A percentile compares a stretch with the other conserved stretches of the same genome.
phyloP scores from a whole-genome alignment of 805 yeast species.

The Zygosaccharomyces bailii region DNA sequence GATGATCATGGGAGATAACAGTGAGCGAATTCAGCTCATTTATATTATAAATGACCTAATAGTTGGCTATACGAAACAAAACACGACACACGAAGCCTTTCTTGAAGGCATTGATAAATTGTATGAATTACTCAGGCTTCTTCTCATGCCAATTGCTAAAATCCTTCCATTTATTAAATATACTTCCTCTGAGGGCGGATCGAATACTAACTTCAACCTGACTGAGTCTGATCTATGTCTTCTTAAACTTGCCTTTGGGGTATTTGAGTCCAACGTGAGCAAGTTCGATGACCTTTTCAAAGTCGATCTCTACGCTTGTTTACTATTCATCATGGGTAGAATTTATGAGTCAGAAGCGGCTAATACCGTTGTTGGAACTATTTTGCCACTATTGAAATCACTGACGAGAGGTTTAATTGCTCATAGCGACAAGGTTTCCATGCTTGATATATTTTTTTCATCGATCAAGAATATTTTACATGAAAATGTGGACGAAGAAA shows the following conservation, averaged over 20 bases:
- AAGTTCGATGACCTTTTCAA: constrained; percentile 66
- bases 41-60: constrained; percentile 60
- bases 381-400: constrained; percentile 50
- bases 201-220: background rate
- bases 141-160: constrained; percentile 57
- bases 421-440: constrained; percentile 27
- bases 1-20: constrained; percentile 51
- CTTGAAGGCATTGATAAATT: constrained; percentile 66
- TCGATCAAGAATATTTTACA: constrained; percentile 31
- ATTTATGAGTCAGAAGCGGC: constrained; percentile 46
- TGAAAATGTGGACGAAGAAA: constrained; percentile 28
- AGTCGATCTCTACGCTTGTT: constrained; percentile 66
- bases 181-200: constrained; percentile 28
- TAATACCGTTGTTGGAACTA: constrained; percentile 46
- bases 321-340: constrained; percentile 58
- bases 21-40: constrained; percentile 47
- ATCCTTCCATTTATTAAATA: constrained; percentile 58
- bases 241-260: constrained; percentile 47
- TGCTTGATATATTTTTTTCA: constrained; percentile 39
- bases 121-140: constrained; percentile 74
- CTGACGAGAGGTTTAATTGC: constrained; percentile 36
- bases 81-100: constrained; percentile 40
- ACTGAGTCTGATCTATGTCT: constrained; percentile 38
- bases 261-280: constrained; percentile 59
- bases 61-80: constrained; percentile 35